Evolutionary conservation across 139 green algal genomes (phyloP).

Genomic region (Choricystis sp.): DNA sequence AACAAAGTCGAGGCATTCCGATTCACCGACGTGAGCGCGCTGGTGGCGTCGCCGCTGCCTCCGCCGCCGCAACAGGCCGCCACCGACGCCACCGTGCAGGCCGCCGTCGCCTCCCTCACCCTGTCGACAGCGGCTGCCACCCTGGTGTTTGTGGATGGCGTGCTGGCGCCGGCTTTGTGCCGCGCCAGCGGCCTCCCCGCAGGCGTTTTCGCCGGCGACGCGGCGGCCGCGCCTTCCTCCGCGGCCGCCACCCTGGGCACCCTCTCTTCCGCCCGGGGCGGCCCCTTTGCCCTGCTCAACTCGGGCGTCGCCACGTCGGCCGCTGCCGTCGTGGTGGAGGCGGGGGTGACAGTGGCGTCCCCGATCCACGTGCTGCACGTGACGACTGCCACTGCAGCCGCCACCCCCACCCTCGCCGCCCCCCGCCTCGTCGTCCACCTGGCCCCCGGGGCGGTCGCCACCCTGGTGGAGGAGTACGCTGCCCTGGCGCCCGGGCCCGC

Average conservation of each 20-base stretch:
- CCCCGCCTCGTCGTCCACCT: conserved; percentile 51
- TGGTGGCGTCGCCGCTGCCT: too few species aligned
- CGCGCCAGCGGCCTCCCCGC: conserved; percentile 13
- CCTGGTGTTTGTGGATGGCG: conserved; percentile 50
- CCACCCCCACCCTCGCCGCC: background rate
- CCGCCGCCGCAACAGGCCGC: too few species aligned
- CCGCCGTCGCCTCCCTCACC: too few species aligned
- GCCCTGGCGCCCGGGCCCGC: conserved; percentile 9
- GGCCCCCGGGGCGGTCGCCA: conserved; percentile 14
- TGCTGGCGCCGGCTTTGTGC: conserved; percentile 20
- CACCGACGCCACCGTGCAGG: too few species aligned
- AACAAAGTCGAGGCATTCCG: conserved; percentile 65
- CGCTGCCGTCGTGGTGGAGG: conserved; percentile 40
- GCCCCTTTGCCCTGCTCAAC: conserved; percentile 63
- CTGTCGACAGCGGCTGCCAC: conserved; percentile 9
- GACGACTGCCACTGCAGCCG: conserved; percentile 9
- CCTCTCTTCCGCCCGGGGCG: conserved; percentile 24
- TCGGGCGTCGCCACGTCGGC: conserved; percentile 36
- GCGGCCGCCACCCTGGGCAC: conserved; percentile 4
- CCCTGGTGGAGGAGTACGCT: conserved; percentile 68
- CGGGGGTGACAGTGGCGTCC: conserved; percentile 12
- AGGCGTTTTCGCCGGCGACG: conserved; percentile 40
- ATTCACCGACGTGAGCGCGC: conserved; percentile 57
- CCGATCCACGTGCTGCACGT: conserved; percentile 60
- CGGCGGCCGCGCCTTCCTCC: conserved; percentile 30